Evolutionary conservation across 2,329 filamentous ascomycete genomes (phyloP).

Genomic region (Knoxdaviesia capensis): DNA sequence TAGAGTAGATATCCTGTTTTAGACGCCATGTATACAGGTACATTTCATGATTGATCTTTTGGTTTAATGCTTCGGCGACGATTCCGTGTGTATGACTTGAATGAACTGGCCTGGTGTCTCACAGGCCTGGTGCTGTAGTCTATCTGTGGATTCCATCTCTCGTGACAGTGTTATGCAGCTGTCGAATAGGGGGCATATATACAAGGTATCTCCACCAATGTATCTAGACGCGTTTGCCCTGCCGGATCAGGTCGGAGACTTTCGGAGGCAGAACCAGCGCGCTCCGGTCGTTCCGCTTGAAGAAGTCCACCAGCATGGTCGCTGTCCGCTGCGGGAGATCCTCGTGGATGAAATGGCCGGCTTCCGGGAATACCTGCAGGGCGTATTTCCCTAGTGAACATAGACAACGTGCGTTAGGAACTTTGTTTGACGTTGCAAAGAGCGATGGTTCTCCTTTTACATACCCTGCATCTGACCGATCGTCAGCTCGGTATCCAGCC

Average conservation of each 20-base stretch:
- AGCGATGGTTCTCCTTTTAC: neutral
- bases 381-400: conserved; percentile 60
- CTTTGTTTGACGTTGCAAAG: neutral
- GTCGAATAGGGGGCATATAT: neutral
- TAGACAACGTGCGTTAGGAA: neutral
- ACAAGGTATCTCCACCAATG: neutral
- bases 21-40: no score
- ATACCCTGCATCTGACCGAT: conserved; percentile 93
- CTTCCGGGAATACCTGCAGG: conserved; percentile 80
- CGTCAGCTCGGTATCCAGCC: conserved; percentile 76
- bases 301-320: conserved; percentile 71
- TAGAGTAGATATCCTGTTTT: no score
- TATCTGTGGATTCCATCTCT: no score
- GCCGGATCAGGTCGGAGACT: conserved; percentile 51
- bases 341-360: conserved; percentile 93
- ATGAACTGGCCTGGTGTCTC: no score
- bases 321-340: conserved; percentile 85
- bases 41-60: no score
- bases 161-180: no score
- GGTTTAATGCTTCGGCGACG: no score
- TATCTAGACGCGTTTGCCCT: conserved; percentile 36
- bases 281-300: conserved; percentile 73
- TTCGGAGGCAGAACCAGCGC: conserved; percentile 78
- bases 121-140: no score
- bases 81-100: no score